Base-by-base conservation (phyloP, 306 rosid genomes). In the Malus sylvestris region DNA sequence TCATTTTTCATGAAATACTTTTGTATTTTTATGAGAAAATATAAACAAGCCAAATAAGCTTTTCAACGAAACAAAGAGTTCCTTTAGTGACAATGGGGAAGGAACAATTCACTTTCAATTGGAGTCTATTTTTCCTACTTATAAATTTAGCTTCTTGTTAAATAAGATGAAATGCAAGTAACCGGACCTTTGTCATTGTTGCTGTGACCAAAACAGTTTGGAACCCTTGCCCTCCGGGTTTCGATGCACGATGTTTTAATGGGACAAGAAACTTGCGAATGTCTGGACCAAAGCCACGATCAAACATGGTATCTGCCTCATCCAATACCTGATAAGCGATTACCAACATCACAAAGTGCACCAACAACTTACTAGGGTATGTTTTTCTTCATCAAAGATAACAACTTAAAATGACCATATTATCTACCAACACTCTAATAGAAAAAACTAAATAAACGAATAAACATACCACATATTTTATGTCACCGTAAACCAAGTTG, bases 291-390 rank as follows among this genome's bases (percentile, higher is more conserved):
- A 95, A 92, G 49, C 97, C 99, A 67, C 86, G 91, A 88, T 95
- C 99, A 86, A 95, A 95, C 99, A 92, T 95, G 30, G 97, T 92
- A 85, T 95, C 97, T 32, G 97, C 99, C 87, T 95, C 99, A 77
- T 95, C 99, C 81, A 95, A 85, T 66, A 95, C 97, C 99, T 95
- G 76, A 80, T 68, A 81, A 79, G 53, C 46, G 73, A 77, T 77
- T 63, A 73, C 32, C 62, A 70, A 55, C 20, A 13, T 74, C 81
- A 77, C 49, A 13, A 81, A 74, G 30, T 42, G 53, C 18, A 83
- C 63, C 42, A 58, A 27, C 67, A 55, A 70, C 46, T 35, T 13
- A 59, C 69, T 42, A 53, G 42, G 71, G 58, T 58, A 45, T 19
- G 16, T 27, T 7, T 14, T 55, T 23, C 25, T 23, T 23, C 25